phyloP scores from a whole-genome alignment of 2,329 filamentous ascomycete species.

The Colletotrichum lentis region DNA sequence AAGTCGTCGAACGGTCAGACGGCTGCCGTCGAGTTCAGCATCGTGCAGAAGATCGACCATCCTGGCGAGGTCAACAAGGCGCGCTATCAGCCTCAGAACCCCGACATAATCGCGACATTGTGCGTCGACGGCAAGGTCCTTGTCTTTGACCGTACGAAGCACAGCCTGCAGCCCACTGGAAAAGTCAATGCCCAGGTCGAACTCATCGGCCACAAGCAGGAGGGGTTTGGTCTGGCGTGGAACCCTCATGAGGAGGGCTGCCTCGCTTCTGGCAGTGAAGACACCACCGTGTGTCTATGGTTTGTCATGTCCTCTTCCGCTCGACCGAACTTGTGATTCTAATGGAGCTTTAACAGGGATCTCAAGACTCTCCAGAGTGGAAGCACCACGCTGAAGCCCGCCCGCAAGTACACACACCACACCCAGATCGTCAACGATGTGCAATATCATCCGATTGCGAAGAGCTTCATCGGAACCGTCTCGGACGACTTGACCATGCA shows the following conservation, averaged over 20 bases:
- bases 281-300: conserved; percentile 92
- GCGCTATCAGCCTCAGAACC: conserved; percentile 96
- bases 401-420: conserved; percentile 85
- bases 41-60: conserved; percentile 96
- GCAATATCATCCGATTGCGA: conserved; percentile 89
- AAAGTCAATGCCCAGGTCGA: conserved; percentile 83
- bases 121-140: conserved; percentile 87
- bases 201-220: conserved; percentile 82
- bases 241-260: conserved; percentile 83
- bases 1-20: conserved; percentile 68
- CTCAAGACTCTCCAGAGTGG: conserved; percentile 76
- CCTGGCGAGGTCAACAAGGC: conserved; percentile 98
- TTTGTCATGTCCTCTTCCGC: conserved; percentile 50
- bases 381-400: conserved; percentile 74
- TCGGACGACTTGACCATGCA: conserved; percentile 95
- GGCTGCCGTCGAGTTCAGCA: conserved; percentile 82
- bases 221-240: conserved; percentile 95
- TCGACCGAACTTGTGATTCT: conserved; percentile 9
- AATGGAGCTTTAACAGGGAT: conserved; percentile 65
- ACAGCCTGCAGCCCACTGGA: conserved; percentile 78
- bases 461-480: conserved; percentile 86
- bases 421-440: conserved; percentile 94
- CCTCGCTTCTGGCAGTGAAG: conserved; percentile 89
- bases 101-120: conserved; percentile 94
- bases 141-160: conserved; percentile 96